Percentiles rank a stretch among this genome's conserved stretches.
phyloP scores from a whole-genome alignment of 2,329 filamentous ascomycete genomes.

The Beauveria asiatica region DNA sequence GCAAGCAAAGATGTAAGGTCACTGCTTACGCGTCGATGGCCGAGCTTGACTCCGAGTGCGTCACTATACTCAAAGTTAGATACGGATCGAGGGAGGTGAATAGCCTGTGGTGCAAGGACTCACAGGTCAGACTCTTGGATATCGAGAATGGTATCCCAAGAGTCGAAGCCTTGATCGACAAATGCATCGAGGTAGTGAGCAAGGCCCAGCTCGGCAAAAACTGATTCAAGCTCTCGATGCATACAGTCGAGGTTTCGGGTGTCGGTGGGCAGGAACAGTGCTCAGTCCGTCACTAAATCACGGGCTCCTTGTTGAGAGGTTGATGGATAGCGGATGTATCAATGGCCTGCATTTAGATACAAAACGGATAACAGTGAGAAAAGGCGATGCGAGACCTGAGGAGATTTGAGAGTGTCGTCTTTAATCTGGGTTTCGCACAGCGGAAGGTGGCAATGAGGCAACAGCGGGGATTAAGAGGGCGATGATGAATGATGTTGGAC shows the following conservation, averaged over 20 bases:
- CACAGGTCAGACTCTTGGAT: constrained; percentile 79
- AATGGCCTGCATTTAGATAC: constrained; percentile 7
- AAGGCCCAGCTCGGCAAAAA: constrained; percentile 69
- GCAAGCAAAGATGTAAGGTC: constrained; percentile 7
- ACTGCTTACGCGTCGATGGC: constrained; percentile 62
- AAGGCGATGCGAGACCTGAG: background rate
- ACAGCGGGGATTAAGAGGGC: background rate
- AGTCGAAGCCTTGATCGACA: constrained; percentile 72
- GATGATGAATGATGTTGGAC: background rate
- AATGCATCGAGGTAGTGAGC: constrained; percentile 67
- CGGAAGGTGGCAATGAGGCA: background rate
- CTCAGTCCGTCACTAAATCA: background rate
- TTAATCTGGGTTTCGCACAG: background rate
- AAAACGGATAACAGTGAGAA: background rate
- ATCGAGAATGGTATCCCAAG: constrained; percentile 75
- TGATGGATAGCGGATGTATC: background rate
- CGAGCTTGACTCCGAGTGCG: constrained; percentile 67
- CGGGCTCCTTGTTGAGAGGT: background rate
- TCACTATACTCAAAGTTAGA: constrained; percentile 41
- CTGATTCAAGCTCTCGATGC: constrained; percentile 52
- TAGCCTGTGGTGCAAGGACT: constrained; percentile 22
- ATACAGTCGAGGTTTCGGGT: constrained; percentile 22
- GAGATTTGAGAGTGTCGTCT: background rate
- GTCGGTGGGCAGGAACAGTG: background rate
- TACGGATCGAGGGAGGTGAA: background rate